phyloP scores from a whole-genome alignment of 164 flowering plant species.

The Akebia trifoliata region DNA sequence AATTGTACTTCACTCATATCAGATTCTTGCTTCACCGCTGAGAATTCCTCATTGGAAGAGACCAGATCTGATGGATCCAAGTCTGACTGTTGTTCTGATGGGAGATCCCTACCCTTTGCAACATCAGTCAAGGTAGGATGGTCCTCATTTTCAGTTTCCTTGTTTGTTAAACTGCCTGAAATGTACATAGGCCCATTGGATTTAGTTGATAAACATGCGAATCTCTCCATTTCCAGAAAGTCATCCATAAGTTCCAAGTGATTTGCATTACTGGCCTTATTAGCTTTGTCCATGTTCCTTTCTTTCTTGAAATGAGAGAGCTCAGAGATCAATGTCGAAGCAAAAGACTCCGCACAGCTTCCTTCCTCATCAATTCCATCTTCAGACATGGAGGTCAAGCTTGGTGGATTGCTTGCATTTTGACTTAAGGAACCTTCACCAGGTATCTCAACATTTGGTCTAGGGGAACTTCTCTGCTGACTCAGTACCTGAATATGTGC shows the following conservation, averaged over 20 bases:
- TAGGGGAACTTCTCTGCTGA: conserved; percentile 40
- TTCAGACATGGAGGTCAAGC: conserved; percentile 83
- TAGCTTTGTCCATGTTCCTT: conserved; percentile 39
- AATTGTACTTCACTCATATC: conserved; percentile 11
- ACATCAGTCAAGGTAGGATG: conserved; percentile 16
- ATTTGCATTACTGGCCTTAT: conserved; percentile 41
- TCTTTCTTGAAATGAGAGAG: conserved; percentile 58
- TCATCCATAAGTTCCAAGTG: conserved; percentile 89
- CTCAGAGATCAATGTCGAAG: conserved; percentile 51
- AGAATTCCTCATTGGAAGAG: conserved; percentile 19
- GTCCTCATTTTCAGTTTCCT: conserved; percentile 23
- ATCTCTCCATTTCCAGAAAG: conserved; percentile 95
- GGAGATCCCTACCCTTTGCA: conserved; percentile 21
- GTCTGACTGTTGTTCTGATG: conserved; percentile 19
- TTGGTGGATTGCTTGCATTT: conserved; percentile 64
- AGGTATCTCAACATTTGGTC: conserved; percentile 26
- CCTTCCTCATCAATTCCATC: conserved; percentile 73
- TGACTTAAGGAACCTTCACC: conserved; percentile 43
- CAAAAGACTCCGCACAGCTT: conserved; percentile 80
- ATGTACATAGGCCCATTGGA: conserved; percentile 38
- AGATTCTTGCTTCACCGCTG: conserved; percentile 7
- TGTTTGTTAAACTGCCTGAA: conserved; percentile 24
- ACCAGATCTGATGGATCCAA: conserved; percentile 12
- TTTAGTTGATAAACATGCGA: conserved; percentile 57
- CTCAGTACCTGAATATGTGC: conserved; percentile 40